phyloP scores from a whole-genome alignment of 2,329 filamentous ascomycete species.

The Didymella arachidicola region DNA sequence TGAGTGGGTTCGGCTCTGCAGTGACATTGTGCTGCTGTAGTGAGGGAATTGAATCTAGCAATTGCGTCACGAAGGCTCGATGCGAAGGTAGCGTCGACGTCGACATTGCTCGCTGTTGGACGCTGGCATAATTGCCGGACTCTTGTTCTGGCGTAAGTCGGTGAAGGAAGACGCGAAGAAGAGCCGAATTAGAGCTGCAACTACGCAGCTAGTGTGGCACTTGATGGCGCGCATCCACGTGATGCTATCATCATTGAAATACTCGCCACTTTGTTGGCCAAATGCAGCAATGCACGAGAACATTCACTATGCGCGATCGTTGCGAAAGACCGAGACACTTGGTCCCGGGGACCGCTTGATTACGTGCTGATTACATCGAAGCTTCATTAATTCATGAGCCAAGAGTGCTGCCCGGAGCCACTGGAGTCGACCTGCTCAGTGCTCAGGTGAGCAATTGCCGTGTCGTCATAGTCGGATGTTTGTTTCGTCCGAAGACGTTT shows the following conservation, averaged over 20 bases:
- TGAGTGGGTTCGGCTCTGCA: conserved; percentile 54
- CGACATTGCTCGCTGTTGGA: conserved; percentile 22
- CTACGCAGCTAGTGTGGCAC: conserved; percentile 26
- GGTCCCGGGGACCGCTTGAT: conserved; percentile 7
- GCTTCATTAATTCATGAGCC: conserved; percentile 2
- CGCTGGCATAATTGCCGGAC: conserved; percentile 18
- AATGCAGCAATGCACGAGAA: conserved; percentile 22
- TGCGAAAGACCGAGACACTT: neutral
- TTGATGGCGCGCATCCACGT: conserved; percentile 30
- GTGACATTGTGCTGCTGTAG: conserved; percentile 33
- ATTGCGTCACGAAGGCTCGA: conserved; percentile 46
- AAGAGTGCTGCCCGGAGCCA: conserved; percentile 6
- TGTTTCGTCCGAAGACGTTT: conserved; percentile 20
- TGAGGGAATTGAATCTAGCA: conserved; percentile 39
- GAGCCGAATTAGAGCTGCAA: conserved; percentile 34
- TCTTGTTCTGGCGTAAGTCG: conserved; percentile 19
- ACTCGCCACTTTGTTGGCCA: conserved; percentile 9
- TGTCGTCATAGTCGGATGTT: conserved; percentile 26
- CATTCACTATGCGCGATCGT: conserved; percentile 12
- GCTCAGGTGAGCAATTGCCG: conserved; percentile 17
- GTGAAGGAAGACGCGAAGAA: conserved; percentile 28
- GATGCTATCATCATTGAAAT: conserved; percentile 10
- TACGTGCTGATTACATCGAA: conserved; percentile 9
- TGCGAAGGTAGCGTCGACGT: conserved; percentile 28
- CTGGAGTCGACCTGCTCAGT: neutral